Percentiles rank a stretch among this genome's conserved stretches.
Conservation (phyloP, 306 rosid genomes). For the Boehmeria nivea region DNA sequence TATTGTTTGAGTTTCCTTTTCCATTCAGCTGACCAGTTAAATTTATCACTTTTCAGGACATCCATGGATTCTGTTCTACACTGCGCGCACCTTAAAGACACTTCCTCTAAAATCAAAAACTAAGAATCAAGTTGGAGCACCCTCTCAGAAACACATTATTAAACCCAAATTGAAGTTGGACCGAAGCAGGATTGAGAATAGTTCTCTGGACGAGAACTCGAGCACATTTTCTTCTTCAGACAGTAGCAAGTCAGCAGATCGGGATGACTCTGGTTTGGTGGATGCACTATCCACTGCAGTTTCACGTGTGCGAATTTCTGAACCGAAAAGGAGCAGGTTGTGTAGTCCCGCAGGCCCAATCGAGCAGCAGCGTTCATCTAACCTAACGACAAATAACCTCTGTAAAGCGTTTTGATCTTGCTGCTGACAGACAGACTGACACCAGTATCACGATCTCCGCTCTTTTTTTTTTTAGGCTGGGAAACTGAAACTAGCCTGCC, state of each 20-base stretch:
- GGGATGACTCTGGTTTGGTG: slow-evolving; percentile 55
- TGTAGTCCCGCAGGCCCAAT: slow-evolving; percentile 78
- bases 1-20: too few relatives aligned
- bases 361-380: slow-evolving; percentile 95
- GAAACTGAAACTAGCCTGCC: slow-evolving; percentile 28
- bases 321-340: slow-evolving; percentile 84
- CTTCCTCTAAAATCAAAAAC: slow-evolving; percentile 53
- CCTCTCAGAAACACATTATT: slow-evolving; percentile 33
- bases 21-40: too few relatives aligned
- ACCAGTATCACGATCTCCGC: slow-evolving; percentile 32
- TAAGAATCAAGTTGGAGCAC: slow-evolving; percentile 47
- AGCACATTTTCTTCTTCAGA: slow-evolving; percentile 45
- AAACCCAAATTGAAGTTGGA: slow-evolving; percentile 42
- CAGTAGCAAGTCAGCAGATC: slow-evolving; percentile 61
- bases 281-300: slow-evolving; percentile 92
- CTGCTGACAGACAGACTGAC: slow-evolving; percentile 52
- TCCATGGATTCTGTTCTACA: slow-evolving; percentile 91
- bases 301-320: slow-evolving; percentile 88
- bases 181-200: slow-evolving; percentile 31
- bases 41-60: slow-evolving; percentile 51
- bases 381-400: slow-evolving; percentile 90
- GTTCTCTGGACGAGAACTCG: slow-evolving; percentile 39
- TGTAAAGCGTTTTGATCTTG: slow-evolving; percentile 96
- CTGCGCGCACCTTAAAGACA: slow-evolving; percentile 48
- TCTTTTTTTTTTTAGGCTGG: slow-evolving; percentile 45